Evolutionary conservation across 2,329 filamentous ascomycete species (phyloP).

Genomic region (Botrytis fragariae): DNA sequence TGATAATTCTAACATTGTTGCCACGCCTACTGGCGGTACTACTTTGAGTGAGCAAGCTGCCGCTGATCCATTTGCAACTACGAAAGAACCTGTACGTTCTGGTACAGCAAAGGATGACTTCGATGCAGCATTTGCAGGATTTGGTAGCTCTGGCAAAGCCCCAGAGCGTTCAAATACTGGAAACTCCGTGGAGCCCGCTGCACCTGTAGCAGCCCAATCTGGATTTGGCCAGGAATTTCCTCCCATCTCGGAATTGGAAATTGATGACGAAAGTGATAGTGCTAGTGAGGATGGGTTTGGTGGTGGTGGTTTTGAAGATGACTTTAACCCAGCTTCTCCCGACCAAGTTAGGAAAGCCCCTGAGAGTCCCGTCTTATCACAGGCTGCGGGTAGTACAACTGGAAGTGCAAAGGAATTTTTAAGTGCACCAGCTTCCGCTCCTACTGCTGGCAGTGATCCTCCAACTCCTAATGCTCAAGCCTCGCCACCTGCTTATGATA

Average conservation of each 20-base stretch:
- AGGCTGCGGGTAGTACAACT: slow-evolving; percentile 34
- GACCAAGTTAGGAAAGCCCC: slow-evolving; percentile 33
- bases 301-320: slow-evolving; percentile 77
- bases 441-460: slow-evolving; percentile 41
- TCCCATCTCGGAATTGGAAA: slow-evolving; percentile 82
- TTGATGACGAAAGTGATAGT: slow-evolving; percentile 81
- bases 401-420: slow-evolving; percentile 35
- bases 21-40: slow-evolving; percentile 48
- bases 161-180: slow-evolving; percentile 49
- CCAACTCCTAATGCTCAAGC: slow-evolving; percentile 54
- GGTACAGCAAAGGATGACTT: slow-evolving; percentile 70
- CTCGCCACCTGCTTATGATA: slow-evolving; percentile 57
- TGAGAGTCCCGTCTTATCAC: slow-evolving; percentile 25
- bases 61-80: slow-evolving; percentile 53
- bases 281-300: slow-evolving; percentile 64
- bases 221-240: slow-evolving; percentile 79
- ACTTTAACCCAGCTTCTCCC: slow-evolving; percentile 68
- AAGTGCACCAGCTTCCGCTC: slow-evolving; percentile 34
- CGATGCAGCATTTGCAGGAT: slow-evolving; percentile 79
- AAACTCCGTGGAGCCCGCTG: slow-evolving; percentile 39
- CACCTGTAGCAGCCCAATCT: slow-evolving; percentile 46
- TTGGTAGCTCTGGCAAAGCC: slow-evolving; percentile 50
- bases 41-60: slow-evolving; percentile 47
- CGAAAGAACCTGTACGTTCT: slow-evolving; percentile 50
- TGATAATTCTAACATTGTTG: slow-evolving; percentile 44